A percentile compares a stretch with the other conserved stretches of the same genome.
phyloP scores from a whole-genome alignment of 768 basidiomycete species.

The Leccinum incarnatum region DNA sequence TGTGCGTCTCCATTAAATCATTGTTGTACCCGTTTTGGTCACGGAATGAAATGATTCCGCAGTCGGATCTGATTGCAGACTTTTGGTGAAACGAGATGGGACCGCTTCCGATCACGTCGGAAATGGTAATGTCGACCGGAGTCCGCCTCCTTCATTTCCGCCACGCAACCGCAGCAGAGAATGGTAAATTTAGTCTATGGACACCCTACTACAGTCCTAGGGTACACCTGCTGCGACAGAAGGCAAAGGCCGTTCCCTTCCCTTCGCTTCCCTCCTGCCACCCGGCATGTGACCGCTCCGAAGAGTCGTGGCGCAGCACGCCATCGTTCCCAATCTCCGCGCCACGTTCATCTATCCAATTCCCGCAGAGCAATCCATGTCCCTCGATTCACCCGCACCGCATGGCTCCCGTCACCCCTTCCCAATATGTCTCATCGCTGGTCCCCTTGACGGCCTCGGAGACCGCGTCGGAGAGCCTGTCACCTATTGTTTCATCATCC shows the following conservation, averaged over 20 bases:
- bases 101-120: slow-evolving; percentile 6
- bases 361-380: neutral
- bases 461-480: slow-evolving; percentile 21
- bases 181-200: slow-evolving; percentile 5
- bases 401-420: slow-evolving; percentile 32
- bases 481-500: slow-evolving; percentile 10
- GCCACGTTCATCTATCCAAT: neutral
- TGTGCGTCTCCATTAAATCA: neutral
- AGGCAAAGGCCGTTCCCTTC: neutral
- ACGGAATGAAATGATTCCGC: neutral
- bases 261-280: neutral
- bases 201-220: neutral
- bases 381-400: slow-evolving; percentile 27
- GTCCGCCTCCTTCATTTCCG: slow-evolving; percentile 13
- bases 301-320: slow-evolving; percentile 4
- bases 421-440: slow-evolving; percentile 28
- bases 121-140: neutral
- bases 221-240: neutral
- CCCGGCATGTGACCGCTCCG: neutral
- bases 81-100: neutral
- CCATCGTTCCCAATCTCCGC: slow-evolving; percentile 3
- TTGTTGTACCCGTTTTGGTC: neutral
- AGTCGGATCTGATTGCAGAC: neutral
- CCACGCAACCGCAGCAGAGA: slow-evolving; percentile 13
- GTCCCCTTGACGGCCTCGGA: slow-evolving; percentile 29